A percentile compares a stretch with the other conserved stretches of the same genome.
Evolutionary conservation across 2,329 filamentous ascomycete species (phyloP).

Genomic region (Dactylellina haptotyla): DNA sequence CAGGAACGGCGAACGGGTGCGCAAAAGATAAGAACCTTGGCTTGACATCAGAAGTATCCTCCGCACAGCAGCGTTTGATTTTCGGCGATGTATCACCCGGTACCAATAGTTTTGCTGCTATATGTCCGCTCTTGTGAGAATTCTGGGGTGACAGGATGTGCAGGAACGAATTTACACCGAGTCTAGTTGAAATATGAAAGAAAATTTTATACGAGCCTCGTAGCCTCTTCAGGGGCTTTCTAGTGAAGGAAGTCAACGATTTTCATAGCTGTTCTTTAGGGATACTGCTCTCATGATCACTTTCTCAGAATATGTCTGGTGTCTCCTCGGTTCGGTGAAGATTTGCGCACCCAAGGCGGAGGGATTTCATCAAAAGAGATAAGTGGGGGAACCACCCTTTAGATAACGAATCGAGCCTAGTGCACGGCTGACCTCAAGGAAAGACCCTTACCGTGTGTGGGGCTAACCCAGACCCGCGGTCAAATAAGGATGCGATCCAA

Average conservation of each 20-base stretch:
- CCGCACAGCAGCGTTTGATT: conserved; percentile 48
- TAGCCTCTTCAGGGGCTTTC: conserved; percentile 4
- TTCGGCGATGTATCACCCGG: conserved; percentile 39
- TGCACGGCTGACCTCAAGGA: conserved; percentile 35
- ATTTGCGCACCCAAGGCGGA: conserved; percentile 39
- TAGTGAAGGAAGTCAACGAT: neutral
- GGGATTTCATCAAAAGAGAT: conserved; percentile 21
- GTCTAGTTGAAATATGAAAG: neutral
- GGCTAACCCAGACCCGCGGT: conserved; percentile 52
- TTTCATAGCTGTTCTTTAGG: conserved; percentile 8
- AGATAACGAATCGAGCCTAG: conserved; percentile 53
- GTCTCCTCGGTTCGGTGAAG: conserved; percentile 15
- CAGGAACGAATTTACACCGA: conserved; percentile 17
- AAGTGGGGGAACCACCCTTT: conserved; percentile 42
- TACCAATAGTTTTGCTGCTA: conserved; percentile 31
- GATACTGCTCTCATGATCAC: conserved; percentile 38
- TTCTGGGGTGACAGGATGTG: conserved; percentile 17
- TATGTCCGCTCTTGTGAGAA: conserved; percentile 28
- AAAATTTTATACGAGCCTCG: conserved; percentile 4
- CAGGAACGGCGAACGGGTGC: conserved; percentile 50
- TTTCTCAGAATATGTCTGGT: conserved; percentile 15
- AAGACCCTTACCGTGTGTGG: conserved; percentile 36
- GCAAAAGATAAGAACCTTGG: conserved; percentile 49
- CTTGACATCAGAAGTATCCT: conserved; percentile 37
- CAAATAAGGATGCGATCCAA: conserved; percentile 54